These are phyloP conservation scores for Aquilaria agallochum DNA, from an alignment of 441 rosid species.

Conservation along the genomic window DNA sequence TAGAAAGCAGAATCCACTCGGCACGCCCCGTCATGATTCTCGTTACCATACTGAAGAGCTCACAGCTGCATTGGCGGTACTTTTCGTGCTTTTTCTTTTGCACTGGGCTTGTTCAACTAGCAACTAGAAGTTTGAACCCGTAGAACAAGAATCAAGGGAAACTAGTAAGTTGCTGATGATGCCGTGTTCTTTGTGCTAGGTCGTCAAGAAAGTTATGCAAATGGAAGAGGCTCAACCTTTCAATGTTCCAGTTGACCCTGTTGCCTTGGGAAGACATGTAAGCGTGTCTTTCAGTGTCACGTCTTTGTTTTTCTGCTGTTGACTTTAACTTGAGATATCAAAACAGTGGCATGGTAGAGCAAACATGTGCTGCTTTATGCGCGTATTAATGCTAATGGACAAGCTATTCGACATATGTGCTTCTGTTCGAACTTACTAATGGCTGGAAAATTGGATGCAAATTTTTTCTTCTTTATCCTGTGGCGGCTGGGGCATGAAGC, in stretches of 20 bases:
- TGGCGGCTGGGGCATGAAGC: too few relatives aligned
- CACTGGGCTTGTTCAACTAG: not conserved
- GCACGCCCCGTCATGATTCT: conserved; percentile 18
- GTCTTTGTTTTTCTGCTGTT: too few relatives aligned
- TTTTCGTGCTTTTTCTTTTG: not conserved
- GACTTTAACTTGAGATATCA: too few relatives aligned
- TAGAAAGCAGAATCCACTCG: conserved; percentile 19
- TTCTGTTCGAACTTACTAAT: too few relatives aligned
- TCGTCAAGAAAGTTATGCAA: conserved; percentile 46
- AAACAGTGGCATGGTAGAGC: too few relatives aligned
- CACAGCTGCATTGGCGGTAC: not conserved
- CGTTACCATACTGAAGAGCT: conserved; percentile 27
- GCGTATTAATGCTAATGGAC: too few relatives aligned
- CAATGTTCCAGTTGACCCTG: conserved; percentile 41
- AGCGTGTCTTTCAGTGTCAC: conserved; percentile 8
- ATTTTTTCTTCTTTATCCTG: too few relatives aligned
- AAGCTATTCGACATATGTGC: too few relatives aligned
- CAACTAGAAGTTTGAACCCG: not conserved
- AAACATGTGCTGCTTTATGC: too few relatives aligned
- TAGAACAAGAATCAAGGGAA: not conserved
- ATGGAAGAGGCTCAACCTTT: conserved; percentile 53
- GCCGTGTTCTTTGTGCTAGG: conserved; percentile 15
- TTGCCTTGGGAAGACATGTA: conserved; percentile 41
- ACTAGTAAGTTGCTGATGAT: not conserved
- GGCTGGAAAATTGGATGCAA: too few relatives aligned